Percentiles rank a stretch among this genome's conserved stretches.
phyloP scores from a whole-genome alignment of 176 grass and related monocot species.

The Poa pratensis region DNA sequence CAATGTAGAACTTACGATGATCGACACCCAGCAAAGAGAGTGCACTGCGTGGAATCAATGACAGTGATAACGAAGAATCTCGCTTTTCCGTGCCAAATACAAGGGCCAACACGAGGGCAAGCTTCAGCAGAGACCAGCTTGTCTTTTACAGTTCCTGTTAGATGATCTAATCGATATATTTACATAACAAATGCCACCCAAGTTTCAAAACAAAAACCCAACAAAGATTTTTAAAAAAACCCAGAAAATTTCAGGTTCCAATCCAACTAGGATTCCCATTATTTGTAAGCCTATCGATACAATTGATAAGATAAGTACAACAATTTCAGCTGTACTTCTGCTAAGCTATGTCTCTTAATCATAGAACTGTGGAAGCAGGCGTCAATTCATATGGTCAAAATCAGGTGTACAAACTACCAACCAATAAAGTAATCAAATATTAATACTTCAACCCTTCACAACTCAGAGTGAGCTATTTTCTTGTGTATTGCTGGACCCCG shows the following conservation, averaged over 20 bases:
- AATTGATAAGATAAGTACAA: not conserved
- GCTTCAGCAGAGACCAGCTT: too few species aligned
- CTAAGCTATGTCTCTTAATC: not conserved
- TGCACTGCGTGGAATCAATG: too few species aligned
- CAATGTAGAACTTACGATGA: too few species aligned
- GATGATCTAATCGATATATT: too few species aligned
- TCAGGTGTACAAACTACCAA: constrained; percentile 13
- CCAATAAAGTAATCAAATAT: constrained; percentile 11
- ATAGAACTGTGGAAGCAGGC: not conserved
- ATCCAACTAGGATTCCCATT: not conserved
- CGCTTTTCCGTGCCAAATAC: too few species aligned
- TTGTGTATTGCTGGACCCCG: constrained; percentile 28
- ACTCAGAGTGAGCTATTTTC: not conserved
- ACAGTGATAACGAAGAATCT: too few species aligned
- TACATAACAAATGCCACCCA: not conserved
- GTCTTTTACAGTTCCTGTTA: too few species aligned
- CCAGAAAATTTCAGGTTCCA: not conserved
- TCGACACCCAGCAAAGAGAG: too few species aligned
- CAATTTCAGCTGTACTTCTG: constrained; percentile 21
- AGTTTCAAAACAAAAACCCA: not conserved
- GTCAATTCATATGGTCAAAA: constrained; percentile 4
- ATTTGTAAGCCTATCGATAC: not conserved
- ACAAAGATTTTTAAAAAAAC: not conserved
- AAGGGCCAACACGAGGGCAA: too few species aligned
- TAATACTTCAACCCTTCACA: not conserved